Base-by-base conservation (phyloP, 805 yeast species). In the Pichia nakasei region DNA sequence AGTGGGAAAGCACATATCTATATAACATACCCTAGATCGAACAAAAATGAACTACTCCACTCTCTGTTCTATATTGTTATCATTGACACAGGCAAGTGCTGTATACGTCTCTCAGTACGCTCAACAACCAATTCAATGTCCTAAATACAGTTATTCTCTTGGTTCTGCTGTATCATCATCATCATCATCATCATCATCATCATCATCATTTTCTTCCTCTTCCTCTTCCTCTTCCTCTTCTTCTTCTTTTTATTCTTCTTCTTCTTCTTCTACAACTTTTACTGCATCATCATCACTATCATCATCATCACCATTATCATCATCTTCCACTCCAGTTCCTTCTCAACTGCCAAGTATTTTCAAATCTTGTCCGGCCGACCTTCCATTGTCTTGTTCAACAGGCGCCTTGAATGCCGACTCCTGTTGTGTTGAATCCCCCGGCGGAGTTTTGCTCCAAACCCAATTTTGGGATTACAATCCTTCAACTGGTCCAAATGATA, bases 381-480 rank as follows among this genome's bases (percentile, higher is more conserved):
- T 69, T 3, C 89, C 89, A 2, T 56, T 73, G 31, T 72, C 85
- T 8, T 83, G 93, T 54, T 54, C 72, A 21, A 80, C 79, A 51
- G 57, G 67, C 7, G 71, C 85, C 0, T 69, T 66, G 3, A 67
- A 76, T 3, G 64, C 59, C 0, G 80, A 86, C 58, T 58, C 76
- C 3, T 88, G 97, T 57, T 88, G 96, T 64, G 85, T 80, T 58
- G 95, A 88, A 57, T 74, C 75, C 38, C 88, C 88, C 13, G 91
- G 94, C 41, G 97, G 97, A 5, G 70, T 85, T 15, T 67, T 88
- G 29, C 63, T 89, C 41, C 83, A 77, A 57, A 85, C 96, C 0
- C 97, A 89, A 59, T 88, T 89, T 65, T 89, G 96, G 96, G 94
- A 89, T 63, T 83, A 82, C 57, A 63, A 67, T 47, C 89, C 93